Percentiles rank a stretch among this genome's conserved stretches.
phyloP scores from a whole-genome alignment of 2,329 filamentous ascomycete species.

The Alternaria gaisen region DNA sequence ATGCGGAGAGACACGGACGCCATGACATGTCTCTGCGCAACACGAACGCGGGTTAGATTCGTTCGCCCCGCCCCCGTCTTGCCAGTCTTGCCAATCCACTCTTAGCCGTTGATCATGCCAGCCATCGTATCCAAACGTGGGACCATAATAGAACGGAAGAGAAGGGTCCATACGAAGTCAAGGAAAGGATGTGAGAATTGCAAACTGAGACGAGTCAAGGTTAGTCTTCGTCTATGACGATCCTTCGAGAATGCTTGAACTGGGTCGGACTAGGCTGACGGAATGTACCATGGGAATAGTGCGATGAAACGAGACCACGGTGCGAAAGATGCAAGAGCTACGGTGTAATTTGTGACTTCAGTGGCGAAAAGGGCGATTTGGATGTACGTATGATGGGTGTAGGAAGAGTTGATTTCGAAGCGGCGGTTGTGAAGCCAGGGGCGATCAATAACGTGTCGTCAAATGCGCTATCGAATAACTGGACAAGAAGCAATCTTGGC shows the following conservation, averaged over 20 bases:
- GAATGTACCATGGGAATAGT: conserved; percentile 50
- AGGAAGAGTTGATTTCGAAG: neutral
- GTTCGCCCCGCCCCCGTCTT: neutral
- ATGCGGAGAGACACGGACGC: neutral
- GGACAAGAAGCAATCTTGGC: neutral
- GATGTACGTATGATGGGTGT: neutral
- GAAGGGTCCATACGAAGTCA: conserved; percentile 61
- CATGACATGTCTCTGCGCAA: neutral
- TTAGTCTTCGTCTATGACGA: conserved; percentile 32
- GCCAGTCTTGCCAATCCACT: neutral
- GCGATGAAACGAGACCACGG: conserved; percentile 62
- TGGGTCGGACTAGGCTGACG: neutral
- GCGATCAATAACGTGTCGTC: neutral
- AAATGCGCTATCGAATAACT: neutral
- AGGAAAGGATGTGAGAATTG: conserved; percentile 65
- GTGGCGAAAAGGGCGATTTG: neutral
- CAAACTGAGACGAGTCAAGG: conserved; percentile 64
- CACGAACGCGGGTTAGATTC: neutral
- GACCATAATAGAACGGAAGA: conserved; percentile 28
- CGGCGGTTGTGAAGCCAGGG: neutral
- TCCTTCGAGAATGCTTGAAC: neutral
- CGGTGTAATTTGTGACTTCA: conserved; percentile 59
- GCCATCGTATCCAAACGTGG: conserved; percentile 15
- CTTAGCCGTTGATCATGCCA: conserved; percentile 21
- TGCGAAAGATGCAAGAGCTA: conserved; percentile 61